Conservation (phyloP, 2,329 filamentous ascomycete species). For the Fusarium sp. region DNA sequence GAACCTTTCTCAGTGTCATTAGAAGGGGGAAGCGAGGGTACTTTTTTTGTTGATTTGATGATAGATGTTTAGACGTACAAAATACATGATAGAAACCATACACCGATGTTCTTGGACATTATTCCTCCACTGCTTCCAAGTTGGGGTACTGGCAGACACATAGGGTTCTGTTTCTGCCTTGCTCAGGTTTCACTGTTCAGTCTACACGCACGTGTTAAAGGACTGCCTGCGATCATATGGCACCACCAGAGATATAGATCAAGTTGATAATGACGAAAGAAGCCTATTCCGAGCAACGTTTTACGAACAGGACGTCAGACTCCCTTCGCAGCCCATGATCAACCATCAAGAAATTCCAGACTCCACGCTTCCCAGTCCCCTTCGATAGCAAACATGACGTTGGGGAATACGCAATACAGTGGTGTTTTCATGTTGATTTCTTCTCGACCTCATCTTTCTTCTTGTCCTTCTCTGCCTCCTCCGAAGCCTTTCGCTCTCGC, state of each 20-base stretch:
- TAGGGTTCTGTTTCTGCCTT: not conserved
- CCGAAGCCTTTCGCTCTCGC: conserved; percentile 7
- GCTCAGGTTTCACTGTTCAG: not conserved
- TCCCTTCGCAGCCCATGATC: no score
- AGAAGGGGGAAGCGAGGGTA: not conserved
- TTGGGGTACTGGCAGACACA: not conserved
- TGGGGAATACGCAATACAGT: not conserved
- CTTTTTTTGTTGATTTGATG: conserved; percentile 20
- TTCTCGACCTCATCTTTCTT: not conserved
- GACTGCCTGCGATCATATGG: not conserved
- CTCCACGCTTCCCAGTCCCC: not conserved
- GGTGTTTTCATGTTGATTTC: not conserved
- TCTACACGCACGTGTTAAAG: not conserved
- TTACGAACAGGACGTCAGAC: no score
- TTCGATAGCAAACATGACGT: no score
- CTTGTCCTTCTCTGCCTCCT: not conserved
- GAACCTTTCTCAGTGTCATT: conserved; percentile 57
- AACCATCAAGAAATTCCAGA: not conserved
- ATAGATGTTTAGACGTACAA: conserved; percentile 30
- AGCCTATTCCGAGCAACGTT: not conserved
- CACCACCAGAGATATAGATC: not conserved
- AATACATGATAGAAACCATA: conserved; percentile 1
- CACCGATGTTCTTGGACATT: not conserved
- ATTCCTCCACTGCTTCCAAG: not conserved
- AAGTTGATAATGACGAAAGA: not conserved